These are phyloP conservation scores for Groenewaldozyma auringiensis DNA, from an alignment of 1,139 yeast species.

Conservation along the genomic window DNA sequence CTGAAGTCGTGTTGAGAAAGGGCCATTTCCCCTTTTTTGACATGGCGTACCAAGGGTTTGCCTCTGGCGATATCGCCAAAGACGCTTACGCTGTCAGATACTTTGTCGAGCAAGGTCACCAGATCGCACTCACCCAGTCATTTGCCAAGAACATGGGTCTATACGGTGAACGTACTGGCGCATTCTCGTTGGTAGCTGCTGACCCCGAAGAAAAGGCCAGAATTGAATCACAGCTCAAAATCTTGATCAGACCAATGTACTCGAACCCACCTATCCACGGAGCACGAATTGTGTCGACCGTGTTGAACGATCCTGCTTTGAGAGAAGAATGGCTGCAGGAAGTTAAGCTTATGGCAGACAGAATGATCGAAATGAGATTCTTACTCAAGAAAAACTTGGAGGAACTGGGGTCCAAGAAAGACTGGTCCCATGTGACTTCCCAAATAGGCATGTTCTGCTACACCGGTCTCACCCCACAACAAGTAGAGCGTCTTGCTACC, in stretches of 20 bases:
- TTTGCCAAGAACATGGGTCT: constrained; percentile 96
- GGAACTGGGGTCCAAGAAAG: constrained; percentile 69
- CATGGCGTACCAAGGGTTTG: constrained; percentile 96
- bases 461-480: constrained; percentile 74
- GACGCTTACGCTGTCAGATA: constrained; percentile 86
- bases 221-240: constrained; percentile 68
- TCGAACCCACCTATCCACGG: constrained; percentile 97
- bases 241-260: constrained; percentile 71
- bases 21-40: constrained; percentile 82
- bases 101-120: constrained; percentile 53
- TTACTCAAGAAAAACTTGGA: constrained; percentile 56
- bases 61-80: constrained; percentile 74
- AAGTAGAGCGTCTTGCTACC: constrained; percentile 70
- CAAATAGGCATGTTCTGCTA: constrained; percentile 98
- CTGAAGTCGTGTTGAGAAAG: constrained; percentile 51
- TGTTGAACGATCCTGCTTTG: constrained; percentile 58
- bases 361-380: constrained; percentile 73
- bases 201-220: constrained; percentile 34
- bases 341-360: constrained; percentile 77
- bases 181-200: constrained; percentile 46
- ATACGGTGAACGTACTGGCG: constrained; percentile 97
- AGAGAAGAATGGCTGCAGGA: constrained; percentile 79
- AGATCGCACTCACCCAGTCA: constrained; percentile 67
- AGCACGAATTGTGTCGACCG: constrained; percentile 79
- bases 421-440: constrained; percentile 86